Evolutionary conservation across 192 early-diverging fungal species (phyloP), one percentile per base, ranked within the genome.

Genomic region (Backusella australiensis): DNA sequence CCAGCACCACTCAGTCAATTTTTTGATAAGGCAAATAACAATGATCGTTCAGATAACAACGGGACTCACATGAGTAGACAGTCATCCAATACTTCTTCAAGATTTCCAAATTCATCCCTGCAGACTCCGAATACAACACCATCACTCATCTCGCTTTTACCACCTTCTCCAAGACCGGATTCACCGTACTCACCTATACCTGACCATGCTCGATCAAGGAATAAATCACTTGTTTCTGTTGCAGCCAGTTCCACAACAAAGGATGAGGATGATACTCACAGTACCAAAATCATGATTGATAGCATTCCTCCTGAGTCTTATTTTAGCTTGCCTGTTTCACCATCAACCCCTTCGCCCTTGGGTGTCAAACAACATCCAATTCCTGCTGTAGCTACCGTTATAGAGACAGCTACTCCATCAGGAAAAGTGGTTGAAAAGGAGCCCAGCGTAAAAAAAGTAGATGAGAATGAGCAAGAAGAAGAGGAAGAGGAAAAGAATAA

Each of bases 221-320:
- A 63, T 63, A 63, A 63, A 29, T 63, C 56, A 36, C 8, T 36
- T 35, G 21, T 39, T 36, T 69, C 35, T 69, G 19, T 69, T 35
- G 21, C 19, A 69, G 41, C n/a, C 4, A 14, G 8, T 7, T 11
- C 21, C 21, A 69, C 36, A 69, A 34, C 21, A 71, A 71, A 49
- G 12, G 41, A 36, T 8, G 70, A 71, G 8, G 70, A 71, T 32
- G n/a, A 23, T 23, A n/a, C n/a, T 26, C 38, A 32, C 32, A 73
- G 72, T 73, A 63, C 29, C 21, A 73, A 73, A 38, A 73, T 52
- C 7, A 73, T 73, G 72, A 63, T 73, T 59, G 72, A 73, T n/a
- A 15, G 9, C 19, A 73, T 39, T 21, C 52, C 49, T 38, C 44
- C 70, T 14, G 44, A 49, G 29, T 69, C 68, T 12, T 69, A 69